phyloP scores from a whole-genome alignment of 768 basidiomycete genomes.

The Symmetrospora coprosmae region DNA sequence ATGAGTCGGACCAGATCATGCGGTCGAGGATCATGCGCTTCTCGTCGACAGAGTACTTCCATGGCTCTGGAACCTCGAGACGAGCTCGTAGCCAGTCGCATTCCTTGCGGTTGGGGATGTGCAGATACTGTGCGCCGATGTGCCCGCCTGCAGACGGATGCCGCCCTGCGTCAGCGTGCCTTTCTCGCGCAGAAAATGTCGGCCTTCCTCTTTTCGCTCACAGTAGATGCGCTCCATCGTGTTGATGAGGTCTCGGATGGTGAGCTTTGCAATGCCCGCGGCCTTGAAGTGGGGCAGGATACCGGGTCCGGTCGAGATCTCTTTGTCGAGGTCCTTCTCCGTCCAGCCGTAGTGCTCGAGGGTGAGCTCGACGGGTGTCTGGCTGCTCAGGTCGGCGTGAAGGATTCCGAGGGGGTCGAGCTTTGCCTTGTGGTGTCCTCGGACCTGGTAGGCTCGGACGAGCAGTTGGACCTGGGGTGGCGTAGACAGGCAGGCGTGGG shows the following conservation, averaged over 20 bases:
- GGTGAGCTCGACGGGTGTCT: slow-evolving; percentile 74
- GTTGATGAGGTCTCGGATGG: slow-evolving; percentile 77
- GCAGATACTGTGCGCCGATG: slow-evolving; percentile 77
- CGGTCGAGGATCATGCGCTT: slow-evolving; percentile 98
- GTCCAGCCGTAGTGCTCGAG: slow-evolving; percentile 90
- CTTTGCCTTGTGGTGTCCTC: slow-evolving; percentile 90
- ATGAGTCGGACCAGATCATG: slow-evolving; percentile 98
- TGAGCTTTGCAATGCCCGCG: slow-evolving; percentile 72
- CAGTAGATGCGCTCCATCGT: slow-evolving; percentile 87
- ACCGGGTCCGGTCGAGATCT: slow-evolving; percentile 85
- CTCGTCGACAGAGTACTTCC: slow-evolving; percentile 96
- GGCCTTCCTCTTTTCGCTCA: too few species aligned
- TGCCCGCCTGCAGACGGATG: slow-evolving; percentile 51
- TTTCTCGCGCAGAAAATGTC: background rate
- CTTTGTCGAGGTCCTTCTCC: slow-evolving; percentile 82
- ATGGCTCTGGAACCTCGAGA: slow-evolving; percentile 84
- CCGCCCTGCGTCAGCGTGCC: background rate
- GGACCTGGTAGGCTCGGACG: slow-evolving; percentile 95
- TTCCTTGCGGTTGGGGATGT: slow-evolving; percentile 95
- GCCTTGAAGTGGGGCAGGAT: slow-evolving; percentile 90
- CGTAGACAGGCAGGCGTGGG: background rate
- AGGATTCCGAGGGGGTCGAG: slow-evolving; percentile 90
- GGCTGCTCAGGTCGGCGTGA: slow-evolving; percentile 66
- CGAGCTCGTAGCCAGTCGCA: slow-evolving; percentile 99
- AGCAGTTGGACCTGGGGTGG: slow-evolving; percentile 73